phyloP scores from a whole-genome alignment of 2,329 filamentous ascomycete species.

The Colletotrichum somersetense region DNA sequence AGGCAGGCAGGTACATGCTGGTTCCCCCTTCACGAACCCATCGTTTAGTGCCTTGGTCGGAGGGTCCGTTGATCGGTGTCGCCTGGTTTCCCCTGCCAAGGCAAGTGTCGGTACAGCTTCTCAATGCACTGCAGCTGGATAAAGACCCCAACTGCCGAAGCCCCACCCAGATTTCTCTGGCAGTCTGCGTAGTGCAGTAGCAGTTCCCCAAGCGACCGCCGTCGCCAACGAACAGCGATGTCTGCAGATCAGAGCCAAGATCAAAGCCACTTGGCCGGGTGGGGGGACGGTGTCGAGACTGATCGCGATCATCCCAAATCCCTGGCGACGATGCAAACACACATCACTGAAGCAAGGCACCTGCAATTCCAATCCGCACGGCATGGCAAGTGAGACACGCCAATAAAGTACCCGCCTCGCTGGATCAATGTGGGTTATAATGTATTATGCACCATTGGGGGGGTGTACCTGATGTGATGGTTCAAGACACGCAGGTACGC shows the following conservation, averaged over 20 bases:
- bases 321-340: slow-evolving; percentile 16
- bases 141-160: slow-evolving; percentile 14
- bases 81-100: slow-evolving; percentile 6
- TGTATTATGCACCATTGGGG: slow-evolving; percentile 1
- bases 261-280: background rate
- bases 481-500: slow-evolving; percentile 15
- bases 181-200: background rate
- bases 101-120: background rate
- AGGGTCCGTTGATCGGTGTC: too few relatives aligned
- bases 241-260: background rate
- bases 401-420: slow-evolving; percentile 38
- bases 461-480: background rate
- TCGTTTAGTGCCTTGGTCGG: too few relatives aligned
- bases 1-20: background rate
- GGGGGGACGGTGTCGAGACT: background rate
- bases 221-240: background rate
- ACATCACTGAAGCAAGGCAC: slow-evolving; percentile 19
- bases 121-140: slow-evolving; percentile 2
- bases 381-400: slow-evolving; percentile 38
- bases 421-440: slow-evolving; percentile 33
- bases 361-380: background rate
- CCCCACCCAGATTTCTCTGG: slow-evolving; percentile 2
- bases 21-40: slow-evolving; percentile 2
- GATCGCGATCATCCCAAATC: slow-evolving; percentile 21
- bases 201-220: too few relatives aligned